These are phyloP conservation scores for Albifimbria verrucaria DNA, from an alignment of 2,329 filamentous ascomycete genomes.

Conservation along the genomic window DNA sequence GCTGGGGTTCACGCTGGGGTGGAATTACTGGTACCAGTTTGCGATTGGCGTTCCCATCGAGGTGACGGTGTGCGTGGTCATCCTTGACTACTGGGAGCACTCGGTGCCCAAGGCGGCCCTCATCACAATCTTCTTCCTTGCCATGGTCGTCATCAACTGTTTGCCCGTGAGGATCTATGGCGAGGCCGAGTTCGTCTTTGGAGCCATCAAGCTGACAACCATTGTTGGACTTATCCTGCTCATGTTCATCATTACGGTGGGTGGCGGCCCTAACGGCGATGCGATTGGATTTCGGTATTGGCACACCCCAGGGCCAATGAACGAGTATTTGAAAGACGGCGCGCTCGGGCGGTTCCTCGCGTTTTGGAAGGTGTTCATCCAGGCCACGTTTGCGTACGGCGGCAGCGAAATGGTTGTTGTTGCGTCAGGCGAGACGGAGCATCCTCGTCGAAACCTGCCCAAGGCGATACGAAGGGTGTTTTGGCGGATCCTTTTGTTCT, in stretches of 20 bases:
- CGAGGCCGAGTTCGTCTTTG: conserved; percentile 50
- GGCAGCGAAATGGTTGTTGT: conserved; percentile 37
- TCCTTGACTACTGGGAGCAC: conserved; percentile 42
- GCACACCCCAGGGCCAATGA: conserved; percentile 31
- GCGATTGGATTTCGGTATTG: conserved; percentile 45
- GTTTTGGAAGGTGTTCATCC: conserved; percentile 43
- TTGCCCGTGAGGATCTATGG: conserved; percentile 44
- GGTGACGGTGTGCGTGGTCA: conserved; percentile 41
- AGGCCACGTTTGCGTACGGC: conserved; percentile 45
- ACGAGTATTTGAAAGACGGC: conserved; percentile 33
- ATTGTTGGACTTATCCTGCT: conserved; percentile 48
- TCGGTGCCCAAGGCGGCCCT: conserved; percentile 23
- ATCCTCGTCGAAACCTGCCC: conserved; percentile 32
- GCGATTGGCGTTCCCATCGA: conserved; percentile 47
- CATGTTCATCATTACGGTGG: conserved; percentile 47
- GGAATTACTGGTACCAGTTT: conserved; percentile 49
- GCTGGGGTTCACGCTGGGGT: conserved; percentile 25
- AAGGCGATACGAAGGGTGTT: conserved; percentile 29
- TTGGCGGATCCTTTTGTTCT: conserved; percentile 33
- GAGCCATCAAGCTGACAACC: conserved; percentile 45
- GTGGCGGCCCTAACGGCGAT: conserved; percentile 38
- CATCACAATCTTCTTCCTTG: conserved; percentile 33
- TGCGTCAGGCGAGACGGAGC: conserved; percentile 32
- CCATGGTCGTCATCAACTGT: conserved; percentile 35
- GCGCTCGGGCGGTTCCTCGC: conserved; percentile 37